A percentile compares a stretch with the other conserved stretches of the same genome.
Conservation (phyloP, 2,329 filamentous ascomycete species). For the Magnaporthales sp. region DNA sequence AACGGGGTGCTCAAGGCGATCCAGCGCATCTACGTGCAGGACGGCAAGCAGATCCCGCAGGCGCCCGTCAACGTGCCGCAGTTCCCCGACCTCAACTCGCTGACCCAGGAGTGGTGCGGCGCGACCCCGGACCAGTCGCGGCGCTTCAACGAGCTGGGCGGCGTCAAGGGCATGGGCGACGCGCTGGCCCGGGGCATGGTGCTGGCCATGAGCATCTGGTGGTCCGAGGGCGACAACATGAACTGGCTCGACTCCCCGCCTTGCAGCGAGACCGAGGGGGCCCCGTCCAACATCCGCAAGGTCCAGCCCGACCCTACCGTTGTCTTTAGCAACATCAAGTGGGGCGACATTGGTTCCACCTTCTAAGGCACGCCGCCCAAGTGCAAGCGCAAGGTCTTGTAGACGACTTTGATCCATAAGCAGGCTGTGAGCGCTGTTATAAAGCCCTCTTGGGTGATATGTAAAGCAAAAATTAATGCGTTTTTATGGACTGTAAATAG, state of each 20-base stretch:
- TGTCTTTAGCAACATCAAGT: constrained; percentile 47
- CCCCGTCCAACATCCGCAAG: constrained; percentile 36
- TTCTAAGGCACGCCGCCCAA: constrained; percentile 21
- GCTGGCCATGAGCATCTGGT: constrained; percentile 38
- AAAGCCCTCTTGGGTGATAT: too few species aligned
- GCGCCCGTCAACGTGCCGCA: background rate
- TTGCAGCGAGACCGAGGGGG: constrained; percentile 43
- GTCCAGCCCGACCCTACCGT: constrained; percentile 40
- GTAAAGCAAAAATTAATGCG: too few species aligned
- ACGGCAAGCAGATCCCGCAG: constrained; percentile 8
- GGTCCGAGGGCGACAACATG: constrained; percentile 36
- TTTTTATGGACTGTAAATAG: too few species aligned
- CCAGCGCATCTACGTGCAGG: constrained; percentile 19
- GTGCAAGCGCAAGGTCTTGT: too few species aligned
- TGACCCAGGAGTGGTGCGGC: constrained; percentile 33
- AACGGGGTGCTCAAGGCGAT: constrained; percentile 16
- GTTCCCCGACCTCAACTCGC: background rate
- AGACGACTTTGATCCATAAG: too few species aligned
- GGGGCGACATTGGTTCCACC: constrained; percentile 53
- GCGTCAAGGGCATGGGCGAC: constrained; percentile 39
- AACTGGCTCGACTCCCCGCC: constrained; percentile 39
- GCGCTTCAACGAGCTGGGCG: constrained; percentile 39
- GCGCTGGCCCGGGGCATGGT: constrained; percentile 36
- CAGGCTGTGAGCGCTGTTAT: too few species aligned
- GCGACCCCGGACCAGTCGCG: constrained; percentile 23